Evolutionary conservation across 2,329 filamentous ascomycete species (phyloP).

Genomic region (Aspergillus pseudotamarii): DNA sequence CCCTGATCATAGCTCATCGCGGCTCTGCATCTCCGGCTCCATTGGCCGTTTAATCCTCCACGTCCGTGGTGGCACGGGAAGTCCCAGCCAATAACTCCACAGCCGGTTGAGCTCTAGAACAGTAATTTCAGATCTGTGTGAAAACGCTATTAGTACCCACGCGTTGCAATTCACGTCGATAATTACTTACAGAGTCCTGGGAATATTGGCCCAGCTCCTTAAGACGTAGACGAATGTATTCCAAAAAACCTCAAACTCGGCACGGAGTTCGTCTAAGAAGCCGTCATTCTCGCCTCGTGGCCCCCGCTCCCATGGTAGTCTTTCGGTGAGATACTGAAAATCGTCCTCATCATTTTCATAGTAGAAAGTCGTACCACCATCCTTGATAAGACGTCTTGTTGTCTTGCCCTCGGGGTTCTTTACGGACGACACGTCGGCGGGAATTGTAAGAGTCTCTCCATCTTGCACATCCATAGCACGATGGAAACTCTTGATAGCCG

Average conservation of each 20-base stretch:
- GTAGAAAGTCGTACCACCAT: conserved; percentile 39
- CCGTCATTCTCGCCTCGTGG: conserved; percentile 44
- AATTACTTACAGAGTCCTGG: conserved; percentile 67
- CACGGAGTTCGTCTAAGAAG: conserved; percentile 60
- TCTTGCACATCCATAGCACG: conserved; percentile 45
- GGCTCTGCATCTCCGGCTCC: conserved; percentile 20
- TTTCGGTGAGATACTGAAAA: conserved; percentile 35
- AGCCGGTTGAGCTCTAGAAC: conserved; percentile 57
- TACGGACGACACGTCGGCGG: conserved; percentile 30
- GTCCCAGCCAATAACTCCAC: conserved; percentile 66
- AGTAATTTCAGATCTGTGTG: conserved; percentile 53
- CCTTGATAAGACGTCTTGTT: conserved; percentile 30
- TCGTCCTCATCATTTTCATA: conserved; percentile 46
- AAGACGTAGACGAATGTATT: conserved; percentile 68
- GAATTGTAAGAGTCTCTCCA: conserved; percentile 33
- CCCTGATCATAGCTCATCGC: conserved; percentile 45
- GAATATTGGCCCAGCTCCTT: conserved; percentile 69
- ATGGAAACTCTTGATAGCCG: conserved; percentile 73
- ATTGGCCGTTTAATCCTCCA: conserved; percentile 57
- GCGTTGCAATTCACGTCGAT: neutral
- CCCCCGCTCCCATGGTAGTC: conserved; percentile 36
- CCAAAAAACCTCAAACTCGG: conserved; percentile 67
- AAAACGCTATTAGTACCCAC: neutral
- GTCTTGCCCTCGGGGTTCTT: conserved; percentile 20
- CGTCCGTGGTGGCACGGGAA: conserved; percentile 58